Percentiles rank a stretch among this genome's conserved stretches.
Conservation (phyloP, 371 early-diverging fungal species). For the Saksenaea vasiformis region DNA sequence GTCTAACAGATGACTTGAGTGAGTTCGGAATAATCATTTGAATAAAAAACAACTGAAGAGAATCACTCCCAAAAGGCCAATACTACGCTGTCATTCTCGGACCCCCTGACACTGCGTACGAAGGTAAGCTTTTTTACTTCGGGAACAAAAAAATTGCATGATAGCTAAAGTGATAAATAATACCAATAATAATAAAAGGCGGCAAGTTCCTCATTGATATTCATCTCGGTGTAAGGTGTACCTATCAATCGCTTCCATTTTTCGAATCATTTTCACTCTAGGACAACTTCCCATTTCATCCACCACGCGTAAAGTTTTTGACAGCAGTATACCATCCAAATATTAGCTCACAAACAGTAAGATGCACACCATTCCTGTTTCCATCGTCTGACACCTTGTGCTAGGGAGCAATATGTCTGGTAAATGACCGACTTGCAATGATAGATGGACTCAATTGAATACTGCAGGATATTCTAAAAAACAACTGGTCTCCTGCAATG, state of each 20-base stretch:
- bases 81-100: conserved; percentile 1
- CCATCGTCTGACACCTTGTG: neutral
- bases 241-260: neutral
- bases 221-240: neutral
- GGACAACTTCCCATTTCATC: neutral
- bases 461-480: conserved; percentile 1
- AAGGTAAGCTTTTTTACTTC: no score
- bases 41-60: neutral
- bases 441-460: neutral
- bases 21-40: neutral
- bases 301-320: neutral
- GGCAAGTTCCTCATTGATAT: neutral
- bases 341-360: conserved; percentile 2
- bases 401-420: neutral
- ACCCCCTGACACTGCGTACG: neutral
- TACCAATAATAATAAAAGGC: no score
- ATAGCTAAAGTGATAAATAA: neutral
- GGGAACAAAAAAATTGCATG: neutral
- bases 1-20: neutral
- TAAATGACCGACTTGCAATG: neutral
- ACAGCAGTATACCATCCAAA: conserved; percentile 1
- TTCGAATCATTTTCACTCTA: neutral
- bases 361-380: neutral
- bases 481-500: conserved; percentile 1
- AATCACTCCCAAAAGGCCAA: neutral